These are phyloP conservation scores for Penicillium sp. DNA, from an alignment of 2,329 filamentous ascomycete genomes.

Conservation along the genomic window DNA sequence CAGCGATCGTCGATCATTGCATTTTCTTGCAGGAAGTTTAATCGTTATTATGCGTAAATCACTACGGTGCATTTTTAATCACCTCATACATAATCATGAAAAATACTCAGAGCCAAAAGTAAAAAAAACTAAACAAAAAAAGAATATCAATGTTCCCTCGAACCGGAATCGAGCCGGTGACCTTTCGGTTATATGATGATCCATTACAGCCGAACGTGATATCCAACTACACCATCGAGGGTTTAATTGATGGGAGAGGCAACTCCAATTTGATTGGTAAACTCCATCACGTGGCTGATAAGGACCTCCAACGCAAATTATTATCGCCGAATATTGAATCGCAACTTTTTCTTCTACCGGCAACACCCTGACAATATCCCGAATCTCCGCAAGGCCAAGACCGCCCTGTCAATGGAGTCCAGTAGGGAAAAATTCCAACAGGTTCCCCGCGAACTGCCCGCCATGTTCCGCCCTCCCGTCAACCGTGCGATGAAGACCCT, in stretches of 20 bases:
- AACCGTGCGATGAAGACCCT: conserved; percentile 78
- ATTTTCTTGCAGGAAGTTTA: no score
- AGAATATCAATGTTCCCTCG: conserved; percentile 6
- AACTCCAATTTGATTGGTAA: neutral
- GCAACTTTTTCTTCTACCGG: conserved; percentile 14
- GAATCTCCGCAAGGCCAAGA: neutral
- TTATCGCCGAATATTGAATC: conserved; percentile 12
- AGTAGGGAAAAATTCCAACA: conserved; percentile 20
- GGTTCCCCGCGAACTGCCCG: conserved; percentile 35
- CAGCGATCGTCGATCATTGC: no score
- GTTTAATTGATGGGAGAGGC: conserved; percentile 4
- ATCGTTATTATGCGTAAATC: no score
- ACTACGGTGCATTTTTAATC: neutral
- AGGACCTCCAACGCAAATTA: conserved; percentile 21
- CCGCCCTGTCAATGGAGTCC: conserved; percentile 29
- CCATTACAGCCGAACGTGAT: conserved; percentile 11
- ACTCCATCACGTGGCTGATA: conserved; percentile 31
- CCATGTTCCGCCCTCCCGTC: conserved; percentile 76
- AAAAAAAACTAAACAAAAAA: neutral
- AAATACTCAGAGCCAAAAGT: neutral
- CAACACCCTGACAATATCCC: conserved; percentile 5
- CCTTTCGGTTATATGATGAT: conserved; percentile 9
- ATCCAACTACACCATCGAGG: conserved; percentile 11
- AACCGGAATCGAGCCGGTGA: conserved; percentile 11
- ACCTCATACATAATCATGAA: neutral